Evolutionary conservation across 495 filamentous ascomycete genomes (phyloP).

Genomic region (Amorphotheca resinae): DNA sequence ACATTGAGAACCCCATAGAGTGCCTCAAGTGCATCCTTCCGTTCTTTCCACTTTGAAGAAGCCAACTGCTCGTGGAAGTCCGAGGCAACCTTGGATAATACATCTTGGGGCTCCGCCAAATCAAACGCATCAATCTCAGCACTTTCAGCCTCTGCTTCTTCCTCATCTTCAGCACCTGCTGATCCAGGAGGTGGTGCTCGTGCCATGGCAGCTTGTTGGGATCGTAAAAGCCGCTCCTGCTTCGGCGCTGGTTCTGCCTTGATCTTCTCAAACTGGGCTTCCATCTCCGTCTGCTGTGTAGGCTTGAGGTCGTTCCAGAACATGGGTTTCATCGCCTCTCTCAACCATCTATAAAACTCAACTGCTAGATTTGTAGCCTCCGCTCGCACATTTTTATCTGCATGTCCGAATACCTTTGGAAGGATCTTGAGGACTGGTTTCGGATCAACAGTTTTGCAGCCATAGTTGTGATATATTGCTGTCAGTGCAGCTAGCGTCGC

Average conservation of each 20-base stretch:
- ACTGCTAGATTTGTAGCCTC: conserved; percentile 87
- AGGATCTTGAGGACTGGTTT: conserved; percentile 87
- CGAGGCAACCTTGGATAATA: conserved; percentile 69
- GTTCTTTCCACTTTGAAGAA: conserved; percentile 96
- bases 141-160: conserved; percentile 56
- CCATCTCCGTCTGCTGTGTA: conserved; percentile 87
- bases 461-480: conserved; percentile 79
- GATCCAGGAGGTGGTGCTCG: conserved; percentile 44
- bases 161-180: conserved; percentile 43
- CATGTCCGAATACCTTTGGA: conserved; percentile 87
- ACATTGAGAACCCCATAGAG: conserved; percentile 67
- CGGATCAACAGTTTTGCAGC: conserved; percentile 91
- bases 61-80: conserved; percentile 70
- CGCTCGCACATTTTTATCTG: conserved; percentile 96
- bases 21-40: conserved; percentile 87
- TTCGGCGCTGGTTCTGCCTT: conserved; percentile 81
- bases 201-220: conserved; percentile 75
- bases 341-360: conserved; percentile 93
- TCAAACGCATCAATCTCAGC: conserved; percentile 74
- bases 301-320: conserved; percentile 96
- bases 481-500: conserved; percentile 70
- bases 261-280: conserved; percentile 85
- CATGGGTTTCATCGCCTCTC: conserved; percentile 94
- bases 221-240: conserved; percentile 78
- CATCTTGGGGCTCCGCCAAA: conserved; percentile 80